Base-by-base conservation (phyloP, 78 protist genomes). In the Dictyostelium purpureum region DNA sequence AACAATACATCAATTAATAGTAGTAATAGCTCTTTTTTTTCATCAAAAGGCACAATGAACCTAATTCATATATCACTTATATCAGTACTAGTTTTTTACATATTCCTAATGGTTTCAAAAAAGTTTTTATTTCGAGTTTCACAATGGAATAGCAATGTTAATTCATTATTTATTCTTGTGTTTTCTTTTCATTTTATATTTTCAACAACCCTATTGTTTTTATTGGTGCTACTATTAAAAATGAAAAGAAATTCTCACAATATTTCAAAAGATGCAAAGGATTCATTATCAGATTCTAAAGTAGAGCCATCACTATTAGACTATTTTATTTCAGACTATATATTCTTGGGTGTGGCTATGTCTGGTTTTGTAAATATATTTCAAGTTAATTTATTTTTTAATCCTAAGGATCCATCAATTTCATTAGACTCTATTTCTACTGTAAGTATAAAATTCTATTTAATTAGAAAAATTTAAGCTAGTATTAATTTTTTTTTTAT, bases 401-500 rank as follows among this genome's bases (percentile, higher is more conserved):
- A 81, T 18, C 89, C 89, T 35, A 81, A 47, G 26, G 78, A 81
- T 81, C 59, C 52, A 38, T 16, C 18, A n/a, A 26, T 81, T 37
- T 28, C 28, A 38, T 18, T 66, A 18, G 89, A 81, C 69, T 52
- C 89, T 49, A 81, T 81, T 38, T 81, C 61, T 14, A 81, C 66
- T 81, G 89, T 81, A 81, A 35, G 33, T 49, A 28, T 33, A 33
- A 16, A n/a, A 28, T 59, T 19, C 0, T 12, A 4, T 69, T 21
- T 54, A 11, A 21, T 14, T 54, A 70, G 9, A 70, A 1, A 70
- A 70, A 18, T 7, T 3, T 66, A 66, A 38, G n/a, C 14, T 37
- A 49, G 26, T 52, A 76, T 37, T 37, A 56, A 76, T 54, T 35
- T 35, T 65, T 65, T 18, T 28, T 69, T n/a, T 24, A 42, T 26